Conservation (phyloP, 2,329 filamentous ascomycete genomes). For the Aspergillus melleus region DNA sequence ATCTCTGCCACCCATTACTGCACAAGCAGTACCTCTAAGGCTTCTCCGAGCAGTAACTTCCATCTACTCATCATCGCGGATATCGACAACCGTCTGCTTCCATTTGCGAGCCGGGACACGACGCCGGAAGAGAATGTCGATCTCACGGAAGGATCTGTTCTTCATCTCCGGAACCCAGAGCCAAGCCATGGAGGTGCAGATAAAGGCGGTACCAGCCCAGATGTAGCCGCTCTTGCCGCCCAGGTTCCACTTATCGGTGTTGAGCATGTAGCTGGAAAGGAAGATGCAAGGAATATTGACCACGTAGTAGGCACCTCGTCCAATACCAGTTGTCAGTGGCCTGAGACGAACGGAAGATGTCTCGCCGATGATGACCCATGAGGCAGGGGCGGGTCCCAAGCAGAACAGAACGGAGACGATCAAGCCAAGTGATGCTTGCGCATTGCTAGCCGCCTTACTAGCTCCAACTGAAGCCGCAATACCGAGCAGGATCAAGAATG, state of each 20-base stretch:
- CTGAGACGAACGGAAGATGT: conserved; percentile 65
- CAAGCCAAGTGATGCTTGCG: conserved; percentile 63
- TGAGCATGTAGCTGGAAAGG: conserved; percentile 62
- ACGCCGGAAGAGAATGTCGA: conserved; percentile 61
- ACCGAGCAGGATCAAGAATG: conserved; percentile 59
- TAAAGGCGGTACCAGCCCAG: conserved; percentile 58
- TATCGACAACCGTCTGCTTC: conserved; percentile 45
- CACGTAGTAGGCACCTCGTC: conserved; percentile 64
- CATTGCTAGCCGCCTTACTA: conserved; percentile 46
- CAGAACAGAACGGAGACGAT: conserved; percentile 67
- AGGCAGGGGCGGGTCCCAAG: conserved; percentile 62
- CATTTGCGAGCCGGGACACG: conserved; percentile 51
- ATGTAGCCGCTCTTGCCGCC: conserved; percentile 61
- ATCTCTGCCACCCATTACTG: too few relatives aligned
- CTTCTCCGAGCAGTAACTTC: background rate
- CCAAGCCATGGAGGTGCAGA: conserved; percentile 55
- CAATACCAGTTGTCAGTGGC: conserved; percentile 65
- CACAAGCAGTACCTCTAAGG: too few relatives aligned
- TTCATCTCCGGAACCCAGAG: conserved; percentile 59
- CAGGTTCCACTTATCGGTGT: conserved; percentile 48
- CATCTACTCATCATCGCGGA: conserved; percentile 62
- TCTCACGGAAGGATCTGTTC: conserved; percentile 60
- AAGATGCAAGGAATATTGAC: conserved; percentile 68
- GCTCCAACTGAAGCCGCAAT: conserved; percentile 55
- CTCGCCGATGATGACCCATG: conserved; percentile 68